Percentiles rank a stretch among this genome's conserved stretches.
Conservation (phyloP, 2,329 filamentous ascomycete genomes). For the Fusarium siculi region DNA sequence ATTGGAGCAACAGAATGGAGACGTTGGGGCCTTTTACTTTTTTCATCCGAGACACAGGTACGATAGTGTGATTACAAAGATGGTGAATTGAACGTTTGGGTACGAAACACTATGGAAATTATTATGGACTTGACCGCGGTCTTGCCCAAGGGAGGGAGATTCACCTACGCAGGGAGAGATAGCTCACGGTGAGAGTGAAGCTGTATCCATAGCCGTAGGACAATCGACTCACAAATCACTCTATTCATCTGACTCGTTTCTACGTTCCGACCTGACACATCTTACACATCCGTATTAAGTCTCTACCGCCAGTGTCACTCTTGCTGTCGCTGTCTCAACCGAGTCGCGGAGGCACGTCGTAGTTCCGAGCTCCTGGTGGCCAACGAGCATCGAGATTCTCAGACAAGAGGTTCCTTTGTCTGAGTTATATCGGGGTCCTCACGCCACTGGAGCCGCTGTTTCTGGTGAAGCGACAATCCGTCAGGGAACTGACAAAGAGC, state of each 20-base stretch:
- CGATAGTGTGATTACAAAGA: constrained; percentile 20
- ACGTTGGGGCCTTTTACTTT: constrained; percentile 12
- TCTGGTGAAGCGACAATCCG: constrained; percentile 21
- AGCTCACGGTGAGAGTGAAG: constrained; percentile 12
- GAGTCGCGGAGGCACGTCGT: constrained; percentile 29
- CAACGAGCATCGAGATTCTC: constrained; percentile 28
- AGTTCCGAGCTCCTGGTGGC: constrained; percentile 23
- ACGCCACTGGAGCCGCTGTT: constrained; percentile 4
- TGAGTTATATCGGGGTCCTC: constrained; percentile 13
- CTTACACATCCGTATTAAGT: constrained; percentile 9
- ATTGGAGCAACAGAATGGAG: constrained; percentile 30
- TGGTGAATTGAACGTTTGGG: background rate
- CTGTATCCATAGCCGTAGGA: background rate
- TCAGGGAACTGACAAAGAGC: background rate
- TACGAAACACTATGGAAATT: constrained; percentile 6
- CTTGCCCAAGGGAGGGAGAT: constrained; percentile 29
- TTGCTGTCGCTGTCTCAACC: constrained; percentile 40
- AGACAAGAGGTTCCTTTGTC: constrained; percentile 30
- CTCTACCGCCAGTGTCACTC: constrained; percentile 13
- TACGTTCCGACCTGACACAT: constrained; percentile 19
- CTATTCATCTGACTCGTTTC: constrained; percentile 17
- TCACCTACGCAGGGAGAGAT: constrained; percentile 25
- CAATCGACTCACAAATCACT: constrained; percentile 27
- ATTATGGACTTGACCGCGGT: constrained; percentile 3
- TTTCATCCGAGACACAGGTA: constrained; percentile 22